Evolutionary conservation across 306 rosid species (phyloP).

Genomic region (Begonia peltatifolia): DNA sequence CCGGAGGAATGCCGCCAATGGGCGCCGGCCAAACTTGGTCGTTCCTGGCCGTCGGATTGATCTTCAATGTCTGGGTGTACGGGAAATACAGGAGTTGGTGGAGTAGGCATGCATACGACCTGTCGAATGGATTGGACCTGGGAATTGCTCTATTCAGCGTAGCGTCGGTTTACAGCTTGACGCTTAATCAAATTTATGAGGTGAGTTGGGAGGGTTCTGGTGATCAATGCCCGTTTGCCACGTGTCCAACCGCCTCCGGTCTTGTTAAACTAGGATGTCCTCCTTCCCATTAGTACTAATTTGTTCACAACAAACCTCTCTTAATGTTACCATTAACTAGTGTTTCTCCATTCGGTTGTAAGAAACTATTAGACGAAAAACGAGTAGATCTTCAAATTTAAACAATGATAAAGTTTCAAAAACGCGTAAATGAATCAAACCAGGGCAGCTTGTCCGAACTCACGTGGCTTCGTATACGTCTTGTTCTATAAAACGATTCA

Average conservation of each 20-base stretch:
- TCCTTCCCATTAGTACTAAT: not conserved
- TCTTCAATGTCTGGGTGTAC: conserved; percentile 22
- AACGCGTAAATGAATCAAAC: too few relatives aligned
- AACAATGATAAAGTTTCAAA: too few relatives aligned
- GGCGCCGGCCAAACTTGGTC: conserved; percentile 20
- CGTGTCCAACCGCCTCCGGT: conserved; percentile 55
- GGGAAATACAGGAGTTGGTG: conserved; percentile 21
- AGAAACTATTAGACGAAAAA: too few relatives aligned
- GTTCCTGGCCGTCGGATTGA: conserved; percentile 14
- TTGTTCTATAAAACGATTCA: too few relatives aligned
- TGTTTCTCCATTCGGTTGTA: too few relatives aligned
- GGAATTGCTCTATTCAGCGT: conserved; percentile 40
- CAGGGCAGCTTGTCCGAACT: too few relatives aligned
- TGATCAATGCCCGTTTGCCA: conserved; percentile 40
- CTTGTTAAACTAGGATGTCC: conserved; percentile 34
- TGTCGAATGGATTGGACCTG: conserved; percentile 27
- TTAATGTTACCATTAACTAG: too few relatives aligned
- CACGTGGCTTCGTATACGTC: too few relatives aligned
- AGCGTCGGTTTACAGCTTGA: conserved; percentile 25
- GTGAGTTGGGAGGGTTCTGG: conserved; percentile 42
- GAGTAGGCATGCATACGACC: conserved; percentile 27
- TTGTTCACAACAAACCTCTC: too few relatives aligned
- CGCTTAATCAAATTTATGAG: conserved; percentile 9
- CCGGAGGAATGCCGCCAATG: conserved; percentile 23
- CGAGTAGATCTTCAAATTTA: too few relatives aligned